Percentiles rank a stretch among this genome's conserved stretches.
Evolutionary conservation across 768 basidiomycete genomes (phyloP).

Genomic region (Tylopilus balloui): DNA sequence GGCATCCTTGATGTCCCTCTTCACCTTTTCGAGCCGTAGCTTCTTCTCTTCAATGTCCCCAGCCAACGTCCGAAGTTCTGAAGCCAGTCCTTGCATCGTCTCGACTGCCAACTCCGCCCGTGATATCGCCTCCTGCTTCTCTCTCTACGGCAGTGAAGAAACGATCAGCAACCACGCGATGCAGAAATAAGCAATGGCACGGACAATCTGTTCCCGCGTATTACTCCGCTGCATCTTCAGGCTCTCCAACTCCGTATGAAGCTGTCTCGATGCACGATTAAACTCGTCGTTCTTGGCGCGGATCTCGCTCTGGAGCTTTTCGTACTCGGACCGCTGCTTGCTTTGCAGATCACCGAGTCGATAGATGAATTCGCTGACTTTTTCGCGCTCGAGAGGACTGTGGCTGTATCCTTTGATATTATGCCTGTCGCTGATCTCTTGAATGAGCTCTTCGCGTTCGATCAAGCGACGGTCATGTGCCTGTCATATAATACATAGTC

Average conservation of each 20-base stretch:
- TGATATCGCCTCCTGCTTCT: constrained; percentile 50
- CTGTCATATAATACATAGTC: constrained; percentile 35
- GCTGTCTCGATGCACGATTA: constrained; percentile 49
- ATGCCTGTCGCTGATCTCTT: constrained; percentile 61
- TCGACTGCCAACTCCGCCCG: constrained; percentile 55
- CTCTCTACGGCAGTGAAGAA: constrained; percentile 37
- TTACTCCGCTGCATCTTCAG: constrained; percentile 49
- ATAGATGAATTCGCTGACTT: constrained; percentile 69
- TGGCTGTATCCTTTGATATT: constrained; percentile 72
- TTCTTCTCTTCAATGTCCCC: constrained; percentile 71
- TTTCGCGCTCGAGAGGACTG: constrained; percentile 62
- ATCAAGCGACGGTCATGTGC: constrained; percentile 65
- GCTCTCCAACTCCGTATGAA: constrained; percentile 52
- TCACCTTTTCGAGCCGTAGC: constrained; percentile 53
- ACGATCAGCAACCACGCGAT: neutral
- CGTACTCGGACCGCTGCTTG: constrained; percentile 58
- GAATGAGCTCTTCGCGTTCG: constrained; percentile 72
- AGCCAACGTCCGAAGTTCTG: constrained; percentile 49
- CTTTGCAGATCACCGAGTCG: constrained; percentile 60
- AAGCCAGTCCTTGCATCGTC: constrained; percentile 47
- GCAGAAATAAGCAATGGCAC: constrained; percentile 14
- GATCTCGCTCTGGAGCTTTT: constrained; percentile 64
- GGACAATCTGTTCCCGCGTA: constrained; percentile 56
- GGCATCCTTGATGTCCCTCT: constrained; percentile 50
- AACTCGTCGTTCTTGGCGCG: constrained; percentile 60